Base-by-base conservation (phyloP, 495 filamentous ascomycete species). In the Tuber calosporum region DNA sequence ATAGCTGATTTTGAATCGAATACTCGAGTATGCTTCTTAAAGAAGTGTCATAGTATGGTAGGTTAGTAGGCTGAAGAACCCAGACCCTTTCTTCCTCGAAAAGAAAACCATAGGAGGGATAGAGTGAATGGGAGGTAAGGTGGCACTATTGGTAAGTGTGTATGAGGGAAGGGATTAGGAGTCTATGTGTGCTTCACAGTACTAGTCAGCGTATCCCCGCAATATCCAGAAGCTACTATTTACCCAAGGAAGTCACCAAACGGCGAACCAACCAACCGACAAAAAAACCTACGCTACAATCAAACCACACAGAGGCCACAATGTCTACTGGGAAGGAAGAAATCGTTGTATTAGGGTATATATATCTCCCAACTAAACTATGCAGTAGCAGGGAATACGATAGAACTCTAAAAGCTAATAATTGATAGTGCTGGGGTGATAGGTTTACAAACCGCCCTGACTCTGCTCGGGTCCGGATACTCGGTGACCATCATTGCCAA, bases 381-480 rank as follows among this genome's bases (percentile, higher is more conserved):
- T 34, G 7, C n/a, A 3, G 48, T 26, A 26, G 22, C 48, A 30
- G 13, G 13, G 26, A 9, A 37, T 17, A 22, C 15, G 30, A n/a
- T 43, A 68, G 5, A 70, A 38, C 8, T n/a, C 37, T 37, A 22
- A 68, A 71, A 15, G 53, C 26, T 62, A 62, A 62, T 19, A 30
- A 4, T 62, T 17, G 26, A 30, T 37, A 84, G 85, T 30, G 85
- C 86, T 4, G 85, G 85, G 11, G 83, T 87, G 43, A 85, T 82
- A 17, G 86, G 85, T 62, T 81, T 87, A 3, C 85, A 86, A 73
- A 84, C 85, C 4, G 84, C 86, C 34, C 71, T 84, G 34, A 79
- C 75, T 34, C 82, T 87, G 17, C 83, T 84, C 2, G 79, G 83
- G 72, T 80, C 77, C 26, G 83, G 82, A 4, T 84, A 85, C 67